Percentiles rank a stretch among this genome's conserved stretches.
phyloP scores from a whole-genome alignment of 2,329 filamentous ascomycete species.

The Ustilaginoidea virens region DNA sequence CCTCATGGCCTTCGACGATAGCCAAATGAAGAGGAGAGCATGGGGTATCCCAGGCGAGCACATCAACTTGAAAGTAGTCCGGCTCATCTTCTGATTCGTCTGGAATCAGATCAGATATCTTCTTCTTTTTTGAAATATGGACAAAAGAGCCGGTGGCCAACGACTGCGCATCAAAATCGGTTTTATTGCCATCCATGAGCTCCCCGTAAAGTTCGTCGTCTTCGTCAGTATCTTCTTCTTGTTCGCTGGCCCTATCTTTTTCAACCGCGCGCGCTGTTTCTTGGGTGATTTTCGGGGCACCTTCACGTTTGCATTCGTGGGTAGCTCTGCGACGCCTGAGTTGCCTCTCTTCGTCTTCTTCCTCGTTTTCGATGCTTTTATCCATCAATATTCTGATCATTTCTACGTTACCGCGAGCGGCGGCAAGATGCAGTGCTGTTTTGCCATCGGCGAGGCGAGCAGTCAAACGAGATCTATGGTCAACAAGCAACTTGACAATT shows the following conservation, averaged over 20 bases:
- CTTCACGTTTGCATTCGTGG: slow-evolving; percentile 6
- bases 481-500: slow-evolving; percentile 55
- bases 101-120: slow-evolving; percentile 31
- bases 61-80: slow-evolving; percentile 66
- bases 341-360: slow-evolving; percentile 44
- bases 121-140: slow-evolving; percentile 39
- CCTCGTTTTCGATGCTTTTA: slow-evolving; percentile 61
- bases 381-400: slow-evolving; percentile 60
- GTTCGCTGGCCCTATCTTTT: not conserved
- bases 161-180: slow-evolving; percentile 34
- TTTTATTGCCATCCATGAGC: slow-evolving; percentile 27
- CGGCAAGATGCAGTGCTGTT: slow-evolving; percentile 72
- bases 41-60: slow-evolving; percentile 64
- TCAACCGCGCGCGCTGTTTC: no score
- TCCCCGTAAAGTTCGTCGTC: slow-evolving; percentile 26
- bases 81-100: slow-evolving; percentile 49
- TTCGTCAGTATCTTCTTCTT: slow-evolving; percentile 4
- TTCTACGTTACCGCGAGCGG: slow-evolving; percentile 48
- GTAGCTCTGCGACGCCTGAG: slow-evolving; percentile 29
- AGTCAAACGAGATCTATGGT: slow-evolving; percentile 57
- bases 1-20: slow-evolving; percentile 55
- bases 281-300: slow-evolving; percentile 5
- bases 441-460: slow-evolving; percentile 63
- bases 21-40: slow-evolving; percentile 66
- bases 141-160: slow-evolving; percentile 60